Evolutionary conservation across 768 basidiomycete species (phyloP), one percentile per base, ranked within the genome.

Genomic region (Boletus edulis): DNA sequence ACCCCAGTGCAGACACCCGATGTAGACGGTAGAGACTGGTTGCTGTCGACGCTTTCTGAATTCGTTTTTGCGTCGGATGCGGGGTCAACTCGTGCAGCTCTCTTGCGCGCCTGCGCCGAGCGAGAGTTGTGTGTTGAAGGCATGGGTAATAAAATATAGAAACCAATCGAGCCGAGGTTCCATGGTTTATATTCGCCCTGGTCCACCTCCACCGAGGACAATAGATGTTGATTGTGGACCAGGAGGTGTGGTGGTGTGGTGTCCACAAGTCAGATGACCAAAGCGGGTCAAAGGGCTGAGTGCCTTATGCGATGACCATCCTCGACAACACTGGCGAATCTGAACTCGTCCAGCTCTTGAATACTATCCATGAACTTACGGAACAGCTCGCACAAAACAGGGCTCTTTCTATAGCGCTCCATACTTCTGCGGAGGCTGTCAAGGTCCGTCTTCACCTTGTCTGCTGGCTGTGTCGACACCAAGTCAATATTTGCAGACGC

Each of bases 381-480:
- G 88, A 91, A 58, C 89, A 94, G 69, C 78, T 97, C 54, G 84
- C 81, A 52, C 85, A 84, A 61, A 97, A 96, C 69, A 79, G 89
- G 24, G 79, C 79, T 31, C 68, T 87, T 54, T 86, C 92, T 4
- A 82, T 85, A 22, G 76, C 81, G 34, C 76, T 98, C 38, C 89
- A 93, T 67, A 72, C 79, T 0, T 81, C 91, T 58, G 82, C 89
- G 0, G 84, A 82, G 34, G 83, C 84, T 49, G 81, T 94, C 62
- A 97, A 96, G 81, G 94, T 91, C 43, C 29, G 76, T 70, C 22
- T 54, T 11, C 27, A 12, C n/a, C 41, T 44, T 7, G 11, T 48
- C n/a, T n/a, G 49, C 29, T 17, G 38, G 40, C 41, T 18, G 24
- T 2, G 35, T 24, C 35, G 32, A 45, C 17, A 17, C 43, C 37